Evolutionary conservation across 2,329 filamentous ascomycete species (phyloP).

Genomic region (Neocatenulostroma microsporum): DNA sequence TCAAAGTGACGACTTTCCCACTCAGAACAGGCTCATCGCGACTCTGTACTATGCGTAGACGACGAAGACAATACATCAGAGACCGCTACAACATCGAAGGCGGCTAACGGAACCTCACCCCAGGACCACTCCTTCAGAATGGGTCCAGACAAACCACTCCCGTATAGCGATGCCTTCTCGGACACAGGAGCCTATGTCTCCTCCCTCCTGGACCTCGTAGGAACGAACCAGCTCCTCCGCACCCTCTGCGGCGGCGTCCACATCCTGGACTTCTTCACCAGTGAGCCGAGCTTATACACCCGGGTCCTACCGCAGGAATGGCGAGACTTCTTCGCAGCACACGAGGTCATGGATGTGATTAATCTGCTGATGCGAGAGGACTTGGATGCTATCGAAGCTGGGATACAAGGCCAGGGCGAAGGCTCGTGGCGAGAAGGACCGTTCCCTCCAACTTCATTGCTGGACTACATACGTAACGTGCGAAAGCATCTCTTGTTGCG

Average conservation of each 20-base stretch:
- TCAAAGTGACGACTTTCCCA: too few species aligned
- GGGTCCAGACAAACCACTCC: constrained; percentile 50
- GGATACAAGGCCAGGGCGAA: too few species aligned
- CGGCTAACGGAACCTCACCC: too few species aligned
- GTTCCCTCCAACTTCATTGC: constrained; percentile 51
- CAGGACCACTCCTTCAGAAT: constrained; percentile 22
- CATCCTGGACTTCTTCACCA: constrained; percentile 85
- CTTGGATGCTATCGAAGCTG: constrained; percentile 40
- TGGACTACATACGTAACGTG: constrained; percentile 65
- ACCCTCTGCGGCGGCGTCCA: constrained; percentile 96
- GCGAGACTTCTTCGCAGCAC: constrained; percentile 67
- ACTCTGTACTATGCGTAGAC: constrained; percentile 4
- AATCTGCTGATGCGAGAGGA: constrained; percentile 76
- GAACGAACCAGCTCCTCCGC: constrained; percentile 67
- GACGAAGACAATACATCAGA: not conserved
- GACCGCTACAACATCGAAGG: constrained; percentile 5
- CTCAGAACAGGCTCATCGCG: too few species aligned
- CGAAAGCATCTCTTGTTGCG: constrained; percentile 55
- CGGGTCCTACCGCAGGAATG: constrained; percentile 69
- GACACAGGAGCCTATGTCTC: constrained; percentile 70
- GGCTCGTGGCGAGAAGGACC: constrained; percentile 37
- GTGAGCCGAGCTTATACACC: constrained; percentile 73
- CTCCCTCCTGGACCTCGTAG: constrained; percentile 67
- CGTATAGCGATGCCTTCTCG: constrained; percentile 61
- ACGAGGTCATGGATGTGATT: constrained; percentile 66